Conservation (phyloP, 768 basidiomycete species). For the Hypsizygus marmoreus region DNA sequence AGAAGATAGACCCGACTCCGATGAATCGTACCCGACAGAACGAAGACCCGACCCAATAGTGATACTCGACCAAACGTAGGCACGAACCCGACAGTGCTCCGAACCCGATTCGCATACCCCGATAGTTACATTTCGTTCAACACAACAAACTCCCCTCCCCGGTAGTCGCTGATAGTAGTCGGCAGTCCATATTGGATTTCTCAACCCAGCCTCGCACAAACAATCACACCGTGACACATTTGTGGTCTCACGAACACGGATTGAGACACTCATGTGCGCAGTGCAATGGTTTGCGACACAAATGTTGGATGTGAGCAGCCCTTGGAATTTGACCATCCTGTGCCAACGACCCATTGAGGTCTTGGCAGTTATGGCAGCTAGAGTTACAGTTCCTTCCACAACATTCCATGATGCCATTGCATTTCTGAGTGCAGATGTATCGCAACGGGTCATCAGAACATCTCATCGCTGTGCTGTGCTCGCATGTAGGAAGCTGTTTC, state of each 20-base stretch:
- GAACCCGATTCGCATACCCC: no score
- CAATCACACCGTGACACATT: slow-evolving; percentile 52
- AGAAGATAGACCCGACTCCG: no score
- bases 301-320: slow-evolving; percentile 42
- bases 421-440: slow-evolving; percentile 41
- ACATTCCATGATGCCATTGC: slow-evolving; percentile 49
- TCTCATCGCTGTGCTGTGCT: slow-evolving; percentile 48
- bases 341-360: slow-evolving; percentile 14
- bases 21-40: no score
- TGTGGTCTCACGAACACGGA: slow-evolving; percentile 50
- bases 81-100: no score
- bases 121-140: no score
- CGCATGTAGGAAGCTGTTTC: slow-evolving; percentile 52
- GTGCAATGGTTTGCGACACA: slow-evolving; percentile 51
- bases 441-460: slow-evolving; percentile 48
- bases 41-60: no score
- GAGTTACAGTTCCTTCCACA: slow-evolving; percentile 54
- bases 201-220: no score
- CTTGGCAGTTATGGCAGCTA: slow-evolving; percentile 52
- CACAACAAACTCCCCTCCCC: no score
- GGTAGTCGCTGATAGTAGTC: no score
- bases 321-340: slow-evolving; percentile 22
- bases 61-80: no score
- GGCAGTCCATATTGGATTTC: no score
- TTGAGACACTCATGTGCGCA: slow-evolving; percentile 58